Base-by-base conservation (phyloP, 2,329 filamentous ascomycete genomes). In the Venturia aucupariae region DNA sequence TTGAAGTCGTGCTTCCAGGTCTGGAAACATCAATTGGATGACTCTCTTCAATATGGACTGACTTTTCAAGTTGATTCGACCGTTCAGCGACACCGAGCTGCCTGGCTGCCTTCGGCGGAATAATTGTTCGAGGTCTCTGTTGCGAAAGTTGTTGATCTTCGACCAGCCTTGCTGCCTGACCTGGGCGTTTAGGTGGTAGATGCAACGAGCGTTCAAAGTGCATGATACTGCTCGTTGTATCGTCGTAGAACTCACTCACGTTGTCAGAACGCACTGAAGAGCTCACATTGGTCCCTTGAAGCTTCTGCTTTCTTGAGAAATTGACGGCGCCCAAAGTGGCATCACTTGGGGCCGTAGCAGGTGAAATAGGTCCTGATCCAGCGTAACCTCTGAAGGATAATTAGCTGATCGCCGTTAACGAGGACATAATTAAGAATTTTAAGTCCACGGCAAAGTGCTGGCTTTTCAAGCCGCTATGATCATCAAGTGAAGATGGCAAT, bases 191-290 rank as follows among this genome's bases (percentile, higher is more conserved):
- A 2, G 7, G 22, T 42, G 61, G n/a, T 19, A 62, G n/a, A 1
- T 15, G 17, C 42, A 19, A 13, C 2, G 32, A 38, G 8, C 19
- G 61, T 60, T 60, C 59, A 10, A 42, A 51, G 15, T 27, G 39
- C 13, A 24, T 10, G 46, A 39, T 51, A 19, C 61, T 54, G n/a
- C n/a, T 44, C n/a, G 59, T 4, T n/a, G 22, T 38, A 35, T 46
- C 24, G 61, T 51, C 22, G 61, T 51, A 62, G 17, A 51, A 62
- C 19, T 38, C 61, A n/a, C 54, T 62, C 7, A 62, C 32, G 24
- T 24, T 51, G 5, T 62, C 61, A 19, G 61, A 42, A 2, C 42
- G 24, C n/a, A 54, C 30, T 22, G 42, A 35, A 32, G 22, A 15
- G n/a, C 24, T 32, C 32, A 17, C 24, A n/a, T 30, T 51, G 22